Base-by-base conservation (phyloP, 352 stramenopile species). In the Phytophthora crassamura region DNA sequence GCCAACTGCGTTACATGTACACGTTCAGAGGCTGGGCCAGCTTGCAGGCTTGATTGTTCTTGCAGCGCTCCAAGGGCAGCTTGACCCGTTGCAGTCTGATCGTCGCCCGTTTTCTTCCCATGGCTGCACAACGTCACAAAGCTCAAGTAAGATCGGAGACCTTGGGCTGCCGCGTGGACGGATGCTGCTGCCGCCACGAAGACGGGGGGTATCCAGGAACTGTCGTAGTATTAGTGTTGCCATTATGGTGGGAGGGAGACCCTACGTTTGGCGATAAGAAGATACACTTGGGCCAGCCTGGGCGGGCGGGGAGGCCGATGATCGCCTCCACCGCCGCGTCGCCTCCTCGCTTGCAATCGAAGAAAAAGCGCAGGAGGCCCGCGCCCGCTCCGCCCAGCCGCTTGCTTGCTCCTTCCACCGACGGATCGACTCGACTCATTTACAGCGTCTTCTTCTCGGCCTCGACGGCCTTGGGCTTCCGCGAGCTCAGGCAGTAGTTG, bases 401-500 rank as follows among this genome's bases (percentile, higher is more conserved):
- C 62, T 70, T 46, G 41, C 36, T 64, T 58, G 45, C 59, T 68
- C 65, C 51, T 74, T 55, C 54, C 59, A 67, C 55, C 42, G 60
- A 64, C 18, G 33, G 22, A 54, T 80, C 58, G 48, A 66, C 59
- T 59, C 50, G 52, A 64, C 40, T 68, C 32, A 65, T 67, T 74
- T 70, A 80, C 56, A 71, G 41, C 51, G 36, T 70, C 67, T 78
- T 79, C 72, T 84, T 81, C 55, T 75, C 60, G 15, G 49, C 69
- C 43, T 68, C 46, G 34, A 75, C 59, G 12, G 36, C 57, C 45
- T 75, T 60, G 38, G 54, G 42, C 72, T 79, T 79, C 53, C 76
- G 71, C 48, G 69, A 55, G 55, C 52, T 75, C 47, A 84, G 48
- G 53, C 75, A 78, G 75, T 99, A 99, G 50, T 90, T 97, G 36